A percentile compares a stretch with the other conserved stretches of the same genome.
phyloP scores from a whole-genome alignment of 495 filamentous ascomycete species.

The Aspergillus sparsus region DNA sequence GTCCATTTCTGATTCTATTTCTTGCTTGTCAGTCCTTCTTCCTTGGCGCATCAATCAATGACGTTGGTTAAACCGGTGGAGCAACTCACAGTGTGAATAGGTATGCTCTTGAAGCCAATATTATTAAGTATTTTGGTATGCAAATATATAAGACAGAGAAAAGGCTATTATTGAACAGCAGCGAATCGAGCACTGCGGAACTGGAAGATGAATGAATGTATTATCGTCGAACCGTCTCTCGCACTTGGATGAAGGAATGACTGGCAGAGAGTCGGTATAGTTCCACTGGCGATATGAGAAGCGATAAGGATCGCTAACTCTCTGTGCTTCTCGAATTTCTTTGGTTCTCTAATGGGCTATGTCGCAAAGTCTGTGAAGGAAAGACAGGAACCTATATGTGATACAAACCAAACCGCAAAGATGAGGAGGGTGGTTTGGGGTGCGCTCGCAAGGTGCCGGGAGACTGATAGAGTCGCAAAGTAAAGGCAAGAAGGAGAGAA shows the following conservation, averaged over 20 bases:
- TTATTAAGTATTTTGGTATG: slow-evolving; percentile 26
- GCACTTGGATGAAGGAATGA: slow-evolving; percentile 25
- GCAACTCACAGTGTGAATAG: slow-evolving; percentile 24
- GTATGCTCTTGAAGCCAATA: slow-evolving; percentile 17
- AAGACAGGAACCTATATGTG: slow-evolving; percentile 37
- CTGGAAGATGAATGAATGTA: slow-evolving; percentile 32
- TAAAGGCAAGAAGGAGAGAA: slow-evolving; percentile 26
- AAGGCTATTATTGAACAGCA: slow-evolving; percentile 13
- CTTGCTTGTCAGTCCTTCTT: background rate
- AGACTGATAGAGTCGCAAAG: slow-evolving; percentile 31
- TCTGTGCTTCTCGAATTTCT: slow-evolving; percentile 8
- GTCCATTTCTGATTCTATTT: slow-evolving; percentile 47
- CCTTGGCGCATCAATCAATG: background rate
- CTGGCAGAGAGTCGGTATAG: slow-evolving; percentile 15
- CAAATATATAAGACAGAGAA: slow-evolving; percentile 11
- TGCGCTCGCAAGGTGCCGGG: slow-evolving; percentile 22
- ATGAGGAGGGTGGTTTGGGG: slow-evolving; percentile 16
- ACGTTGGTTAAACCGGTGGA: background rate
- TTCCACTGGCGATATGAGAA: slow-evolving; percentile 6
- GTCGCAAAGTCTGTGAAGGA: slow-evolving; percentile 29
- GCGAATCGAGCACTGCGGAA: slow-evolving; percentile 15
- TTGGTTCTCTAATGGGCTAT: slow-evolving; percentile 18
- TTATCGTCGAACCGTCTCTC: slow-evolving; percentile 20
- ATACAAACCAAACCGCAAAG: slow-evolving; percentile 22
- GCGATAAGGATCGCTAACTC: slow-evolving; percentile 4